phyloP scores from a whole-genome alignment of 1,139 yeast species.

The Diutina scorzettiae region DNA sequence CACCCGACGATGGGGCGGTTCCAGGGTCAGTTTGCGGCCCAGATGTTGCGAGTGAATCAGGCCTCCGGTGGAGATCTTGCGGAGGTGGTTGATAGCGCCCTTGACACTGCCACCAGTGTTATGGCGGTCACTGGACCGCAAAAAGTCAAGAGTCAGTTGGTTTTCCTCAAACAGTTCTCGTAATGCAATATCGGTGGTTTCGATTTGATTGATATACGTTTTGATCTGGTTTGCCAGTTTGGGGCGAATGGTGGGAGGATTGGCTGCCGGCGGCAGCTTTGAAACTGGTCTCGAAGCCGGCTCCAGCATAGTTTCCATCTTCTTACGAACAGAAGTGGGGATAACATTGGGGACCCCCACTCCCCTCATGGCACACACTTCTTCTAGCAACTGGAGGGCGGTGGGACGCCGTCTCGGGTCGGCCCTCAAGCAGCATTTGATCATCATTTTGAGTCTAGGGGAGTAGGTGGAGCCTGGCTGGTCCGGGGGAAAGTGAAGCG shows the following conservation, averaged over 20 bases:
- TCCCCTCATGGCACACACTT: slow-evolving; percentile 52
- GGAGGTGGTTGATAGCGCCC: slow-evolving; percentile 21
- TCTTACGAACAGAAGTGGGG: slow-evolving; percentile 20
- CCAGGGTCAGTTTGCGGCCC: slow-evolving; percentile 10
- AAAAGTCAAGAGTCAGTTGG: slow-evolving; percentile 37
- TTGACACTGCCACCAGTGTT: slow-evolving; percentile 38
- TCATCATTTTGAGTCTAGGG: slow-evolving; percentile 41
- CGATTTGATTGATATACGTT: slow-evolving; percentile 24
- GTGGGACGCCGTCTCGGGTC: slow-evolving; percentile 67
- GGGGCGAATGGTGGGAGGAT: slow-evolving; percentile 8
- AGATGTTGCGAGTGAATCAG: slow-evolving; percentile 11
- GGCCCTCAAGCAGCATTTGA: slow-evolving; percentile 50
- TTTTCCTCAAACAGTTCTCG: slow-evolving; percentile 11
- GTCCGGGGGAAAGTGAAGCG: slow-evolving; percentile 20
- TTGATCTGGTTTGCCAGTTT: slow-evolving; percentile 17
- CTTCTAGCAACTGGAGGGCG: slow-evolving; percentile 58
- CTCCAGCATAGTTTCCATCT: not conserved
- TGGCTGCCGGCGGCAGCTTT: not conserved
- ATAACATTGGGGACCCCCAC: slow-evolving; percentile 35
- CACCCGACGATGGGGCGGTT: no score
- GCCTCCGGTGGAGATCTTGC: slow-evolving; percentile 32
- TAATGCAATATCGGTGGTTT: slow-evolving; percentile 15
- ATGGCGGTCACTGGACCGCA: slow-evolving; percentile 35
- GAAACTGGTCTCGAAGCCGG: not conserved
- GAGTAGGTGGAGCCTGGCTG: slow-evolving; percentile 23